Base-by-base conservation (phyloP, 2,329 filamentous ascomycete genomes). In the Hypoxylon sp. region DNA sequence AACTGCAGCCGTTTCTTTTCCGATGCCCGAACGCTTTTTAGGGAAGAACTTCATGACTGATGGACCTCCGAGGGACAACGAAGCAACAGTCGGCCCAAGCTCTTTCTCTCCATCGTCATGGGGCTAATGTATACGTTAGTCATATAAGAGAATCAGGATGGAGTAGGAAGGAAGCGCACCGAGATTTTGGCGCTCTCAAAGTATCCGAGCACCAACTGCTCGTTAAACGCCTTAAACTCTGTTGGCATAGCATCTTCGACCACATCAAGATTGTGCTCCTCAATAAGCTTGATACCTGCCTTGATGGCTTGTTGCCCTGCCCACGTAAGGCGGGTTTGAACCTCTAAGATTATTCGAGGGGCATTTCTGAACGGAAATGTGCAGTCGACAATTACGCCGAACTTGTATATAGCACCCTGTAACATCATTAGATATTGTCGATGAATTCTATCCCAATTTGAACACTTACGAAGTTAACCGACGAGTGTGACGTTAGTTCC, bases 31-130 rank as follows among this genome's bases (percentile, higher is more conserved):
- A 14, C 75, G 79, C 5, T 72, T 70, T 77, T 91, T 91, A 58
- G 86, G 82, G 1, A 86, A 81, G 70, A 90, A 83, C 2, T 77
- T 76, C 89, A 91, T 91, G 0, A 79, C 79, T 0, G 88, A 86
- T 0, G 85, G 83, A 0, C 83, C 84, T 1, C 89, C 89, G 0
- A 91, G 80, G 1, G 87, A 89, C 5, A 89, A 78, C 0, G 89
- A 89, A 0, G 88, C 87, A 5, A 91, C 87, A 0, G 86, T 88
- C 0, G 88, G 86, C 0, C 89, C 89, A 0, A 91, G 80, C 2
- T 87, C 86, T 9, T 78, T 79, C 73, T 92, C 90, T 3, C 90
- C 90, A 69, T 92, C 90, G 63, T 91, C 89, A 64, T 92, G 89
- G 70, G 85, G 90, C 80, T 88, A 70, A 10, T 2, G 19, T 25